A percentile compares a stretch with the other conserved stretches of the same genome.
These are phyloP conservation scores for Barbarea vulgaris DNA, from an alignment of 345 rosid genomes.

Conservation along the genomic window DNA sequence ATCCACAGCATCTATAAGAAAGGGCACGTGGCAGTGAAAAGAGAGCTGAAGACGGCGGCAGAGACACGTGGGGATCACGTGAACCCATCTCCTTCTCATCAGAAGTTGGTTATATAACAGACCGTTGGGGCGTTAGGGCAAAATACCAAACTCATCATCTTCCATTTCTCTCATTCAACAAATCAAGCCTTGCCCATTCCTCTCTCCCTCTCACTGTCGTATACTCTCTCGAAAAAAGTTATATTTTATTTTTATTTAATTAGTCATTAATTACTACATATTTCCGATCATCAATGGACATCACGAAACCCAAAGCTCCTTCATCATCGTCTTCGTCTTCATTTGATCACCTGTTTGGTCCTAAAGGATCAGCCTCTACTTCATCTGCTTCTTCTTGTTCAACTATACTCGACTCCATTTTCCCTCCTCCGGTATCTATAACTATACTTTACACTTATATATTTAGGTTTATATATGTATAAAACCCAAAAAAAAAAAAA, in stretches of 20 bases:
- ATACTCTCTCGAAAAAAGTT: background rate
- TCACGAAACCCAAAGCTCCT: conserved; percentile 26
- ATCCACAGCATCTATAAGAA: conserved; percentile 28
- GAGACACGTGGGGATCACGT: conserved; percentile 46
- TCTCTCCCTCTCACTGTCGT: background rate
- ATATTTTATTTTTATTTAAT: background rate
- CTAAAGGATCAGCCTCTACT: conserved; percentile 35
- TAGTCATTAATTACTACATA: background rate
- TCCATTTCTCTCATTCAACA: conserved; percentile 21
- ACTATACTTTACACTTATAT: background rate
- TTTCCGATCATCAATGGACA: conserved; percentile 30
- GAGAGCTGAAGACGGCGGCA: conserved; percentile 36
- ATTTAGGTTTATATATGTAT: no score
- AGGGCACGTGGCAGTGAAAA: conserved; percentile 30
- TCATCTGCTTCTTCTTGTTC: conserved; percentile 39
- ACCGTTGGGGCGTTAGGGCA: conserved; percentile 46
- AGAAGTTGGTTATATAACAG: conserved; percentile 46
- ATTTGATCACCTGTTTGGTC: conserved; percentile 39
- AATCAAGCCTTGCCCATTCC: background rate
- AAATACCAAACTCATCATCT: conserved; percentile 19
- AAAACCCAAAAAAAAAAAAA: no score
- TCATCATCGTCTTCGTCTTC: conserved; percentile 30
- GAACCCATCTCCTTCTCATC: conserved; percentile 40
- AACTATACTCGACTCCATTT: conserved; percentile 43
- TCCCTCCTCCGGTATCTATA: conserved; percentile 40